Evolutionary conservation across 345 rosid genomes (phyloP), one percentile per base, ranked within the genome.

Genomic region (Bruguiera parviflora): DNA sequence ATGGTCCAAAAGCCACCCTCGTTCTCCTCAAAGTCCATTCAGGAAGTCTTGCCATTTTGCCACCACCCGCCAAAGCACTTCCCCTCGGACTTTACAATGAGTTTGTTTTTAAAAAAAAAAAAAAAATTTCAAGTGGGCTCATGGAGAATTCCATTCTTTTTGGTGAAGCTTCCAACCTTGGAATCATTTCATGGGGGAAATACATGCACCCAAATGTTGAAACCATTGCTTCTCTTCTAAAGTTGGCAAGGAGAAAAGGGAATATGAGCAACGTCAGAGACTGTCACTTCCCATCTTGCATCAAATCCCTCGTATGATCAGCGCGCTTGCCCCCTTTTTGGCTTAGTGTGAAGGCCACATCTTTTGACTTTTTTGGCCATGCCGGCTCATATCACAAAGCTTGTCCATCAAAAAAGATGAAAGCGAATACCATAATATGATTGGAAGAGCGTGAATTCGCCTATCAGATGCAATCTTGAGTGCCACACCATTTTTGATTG

Each of bases 61-160:
- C 52, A 20, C 65, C 27, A 43, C 69, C 70, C 65, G 33, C 60
- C 49, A 49, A 33, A 9, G 51, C 43, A 8, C 25, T 60, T 37
- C 55, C 32, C 21, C 67, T 25, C 63, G 3, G 3, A 43, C 18
- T 67, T 61, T 53, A 19, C 39, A 67, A 28, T 46, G 28, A 65
- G 65, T 32, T 47, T 18, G 13, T 13, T 46, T 31, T 58, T 6
- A 57, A 21, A 27, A 21, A 21, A 27, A 11, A 57, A 21, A 27
- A 21, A 21, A 27, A 21, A 8, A 9, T 65, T 33, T 58, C 15
- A 8, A 24, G 60, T 20, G 58, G 55, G 43, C 47, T 37, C 21
- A 61, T 22, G 49, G 61, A 29, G 66, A 31, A 65, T 70, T 58
- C 49, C 67, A 61, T 22, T 24, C 37, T 53, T 63, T 22, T 19